Evolutionary conservation across 179 eudicot genomes (phyloP).

Genomic region (Amaranthus tricolor): DNA sequence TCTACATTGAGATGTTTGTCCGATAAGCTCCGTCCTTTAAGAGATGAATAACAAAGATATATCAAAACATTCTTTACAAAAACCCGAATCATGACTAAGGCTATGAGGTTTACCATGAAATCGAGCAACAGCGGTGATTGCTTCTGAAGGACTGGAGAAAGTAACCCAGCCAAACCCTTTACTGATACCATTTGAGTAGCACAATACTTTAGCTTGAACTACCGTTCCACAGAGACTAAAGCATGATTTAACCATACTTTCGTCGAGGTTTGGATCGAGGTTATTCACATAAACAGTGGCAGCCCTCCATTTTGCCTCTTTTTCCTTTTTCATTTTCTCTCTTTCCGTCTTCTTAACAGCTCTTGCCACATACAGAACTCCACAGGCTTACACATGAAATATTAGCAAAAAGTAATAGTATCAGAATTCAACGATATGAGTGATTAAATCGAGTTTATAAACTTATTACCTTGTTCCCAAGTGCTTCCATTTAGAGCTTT

Average conservation of each 20-base stretch:
- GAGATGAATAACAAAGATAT: neutral
- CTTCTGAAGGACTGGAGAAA: conserved; percentile 25
- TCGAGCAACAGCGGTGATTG: conserved; percentile 7
- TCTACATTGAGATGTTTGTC: conserved; percentile 7
- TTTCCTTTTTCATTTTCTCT: conserved; percentile 3
- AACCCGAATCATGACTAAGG: neutral
- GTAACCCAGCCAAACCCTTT: conserved; percentile 14
- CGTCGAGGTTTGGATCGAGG: conserved; percentile 18
- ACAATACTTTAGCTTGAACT: conserved; percentile 5
- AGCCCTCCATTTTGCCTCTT: neutral
- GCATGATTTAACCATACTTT: neutral
- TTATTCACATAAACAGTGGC: conserved; percentile 14
- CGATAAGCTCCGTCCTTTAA: conserved; percentile 12
- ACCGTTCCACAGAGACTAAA: conserved; percentile 21
- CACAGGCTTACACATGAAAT: conserved; percentile 10
- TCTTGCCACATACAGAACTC: conserved; percentile 20
- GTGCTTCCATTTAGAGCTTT: conserved; percentile 17
- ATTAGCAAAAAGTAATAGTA: neutral
- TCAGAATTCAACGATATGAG: neutral
- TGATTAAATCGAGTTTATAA: neutral
- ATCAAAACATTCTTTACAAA: neutral
- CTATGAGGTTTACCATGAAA: conserved; percentile 12
- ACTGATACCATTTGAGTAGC: conserved; percentile 8
- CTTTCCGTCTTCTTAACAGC: conserved; percentile 26
- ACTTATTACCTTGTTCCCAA: neutral